phyloP scores from a whole-genome alignment of 805 yeast genomes.

The Komagataella phaffii region DNA sequence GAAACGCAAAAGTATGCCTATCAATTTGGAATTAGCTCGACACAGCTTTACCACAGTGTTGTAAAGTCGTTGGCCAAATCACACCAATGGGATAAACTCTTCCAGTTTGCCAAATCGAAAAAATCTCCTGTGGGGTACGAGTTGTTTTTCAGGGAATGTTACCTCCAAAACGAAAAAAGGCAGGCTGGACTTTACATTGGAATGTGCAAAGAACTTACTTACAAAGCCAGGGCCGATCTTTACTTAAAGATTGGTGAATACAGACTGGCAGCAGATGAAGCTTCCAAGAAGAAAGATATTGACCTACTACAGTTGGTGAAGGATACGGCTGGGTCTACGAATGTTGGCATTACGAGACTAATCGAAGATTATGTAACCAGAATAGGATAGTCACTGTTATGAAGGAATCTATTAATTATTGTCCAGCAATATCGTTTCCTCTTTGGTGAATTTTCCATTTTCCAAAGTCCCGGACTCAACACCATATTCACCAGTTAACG shows the following conservation, averaged over 20 bases:
- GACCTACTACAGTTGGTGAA: slow-evolving; percentile 15
- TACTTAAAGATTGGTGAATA: slow-evolving; percentile 38
- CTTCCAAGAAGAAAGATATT: slow-evolving; percentile 29
- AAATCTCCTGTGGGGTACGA: slow-evolving; percentile 65
- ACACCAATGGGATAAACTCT: slow-evolving; percentile 42
- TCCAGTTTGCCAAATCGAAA: slow-evolving; percentile 32
- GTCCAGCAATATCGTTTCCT: background rate
- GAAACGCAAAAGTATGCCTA: slow-evolving; percentile 22
- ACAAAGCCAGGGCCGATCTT: slow-evolving; percentile 34
- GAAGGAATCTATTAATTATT: background rate
- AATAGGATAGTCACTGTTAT: background rate
- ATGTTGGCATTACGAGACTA: slow-evolving; percentile 8
- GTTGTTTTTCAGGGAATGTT: slow-evolving; percentile 44
- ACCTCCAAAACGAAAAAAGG: slow-evolving; percentile 37
- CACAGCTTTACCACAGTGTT: slow-evolving; percentile 40
- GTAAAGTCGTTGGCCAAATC: slow-evolving; percentile 31
- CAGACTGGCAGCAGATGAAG: slow-evolving; percentile 35
- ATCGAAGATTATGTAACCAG: slow-evolving; percentile 9
- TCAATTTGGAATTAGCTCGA: slow-evolving; percentile 43
- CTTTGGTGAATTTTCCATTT: slow-evolving; percentile 20
- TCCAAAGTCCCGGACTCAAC: slow-evolving; percentile 29
- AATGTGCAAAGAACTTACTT: slow-evolving; percentile 29
- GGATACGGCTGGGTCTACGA: slow-evolving; percentile 10
- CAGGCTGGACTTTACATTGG: slow-evolving; percentile 50
- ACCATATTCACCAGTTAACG: slow-evolving; percentile 73